Conservation (phyloP, 2,329 filamentous ascomycete genomes). For the Chaetomium sp. region DNA sequence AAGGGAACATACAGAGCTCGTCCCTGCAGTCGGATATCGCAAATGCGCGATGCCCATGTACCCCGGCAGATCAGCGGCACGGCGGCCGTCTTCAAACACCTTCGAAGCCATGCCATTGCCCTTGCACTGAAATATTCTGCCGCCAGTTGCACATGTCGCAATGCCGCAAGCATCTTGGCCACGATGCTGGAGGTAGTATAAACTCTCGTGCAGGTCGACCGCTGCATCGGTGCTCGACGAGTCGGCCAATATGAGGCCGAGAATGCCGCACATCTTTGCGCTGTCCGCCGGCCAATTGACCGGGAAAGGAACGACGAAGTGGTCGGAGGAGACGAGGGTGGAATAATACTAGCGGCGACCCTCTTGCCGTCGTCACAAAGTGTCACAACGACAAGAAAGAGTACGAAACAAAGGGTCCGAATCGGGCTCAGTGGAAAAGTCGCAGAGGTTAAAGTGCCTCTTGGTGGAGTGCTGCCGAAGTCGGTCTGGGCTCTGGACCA, state of each 20-base stretch:
- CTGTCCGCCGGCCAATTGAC: no score
- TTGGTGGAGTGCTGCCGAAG: slow-evolving; percentile 9
- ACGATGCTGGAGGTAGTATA: slow-evolving; percentile 65
- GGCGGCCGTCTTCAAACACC: slow-evolving; percentile 75
- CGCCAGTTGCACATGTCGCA: slow-evolving; percentile 62
- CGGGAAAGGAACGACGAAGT: background rate
- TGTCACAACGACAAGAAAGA: background rate
- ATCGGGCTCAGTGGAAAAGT: background rate
- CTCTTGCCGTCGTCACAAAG: background rate
- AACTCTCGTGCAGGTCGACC: slow-evolving; percentile 61
- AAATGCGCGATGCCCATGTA: slow-evolving; percentile 84
- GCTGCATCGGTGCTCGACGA: slow-evolving; percentile 41
- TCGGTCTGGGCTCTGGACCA: background rate
- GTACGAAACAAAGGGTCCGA: background rate
- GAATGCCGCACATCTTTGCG: slow-evolving; percentile 53
- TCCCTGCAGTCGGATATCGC: slow-evolving; percentile 84
- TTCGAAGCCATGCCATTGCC: slow-evolving; percentile 81
- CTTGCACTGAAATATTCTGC: slow-evolving; percentile 83
- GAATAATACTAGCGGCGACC: background rate
- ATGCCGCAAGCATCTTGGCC: slow-evolving; percentile 89
- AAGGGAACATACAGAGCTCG: slow-evolving; percentile 43
- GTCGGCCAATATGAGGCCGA: slow-evolving; percentile 52
- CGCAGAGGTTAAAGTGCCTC: background rate
- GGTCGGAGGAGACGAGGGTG: background rate
- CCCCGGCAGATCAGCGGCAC: slow-evolving; percentile 68